phyloP scores from a whole-genome alignment of 1,139 yeast genomes.

The Pichia terricola region DNA sequence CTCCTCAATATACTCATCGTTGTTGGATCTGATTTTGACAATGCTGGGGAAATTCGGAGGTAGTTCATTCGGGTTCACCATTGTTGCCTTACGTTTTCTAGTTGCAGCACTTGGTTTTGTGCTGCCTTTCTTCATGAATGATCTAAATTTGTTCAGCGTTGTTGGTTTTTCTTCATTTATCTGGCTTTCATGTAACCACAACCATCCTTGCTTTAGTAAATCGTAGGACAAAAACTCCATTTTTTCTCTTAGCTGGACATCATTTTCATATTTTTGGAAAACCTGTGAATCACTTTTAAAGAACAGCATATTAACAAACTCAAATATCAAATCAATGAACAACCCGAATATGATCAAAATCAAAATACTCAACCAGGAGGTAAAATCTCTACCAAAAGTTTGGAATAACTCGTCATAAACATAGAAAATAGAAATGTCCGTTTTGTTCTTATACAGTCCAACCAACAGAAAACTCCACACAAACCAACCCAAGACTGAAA shows the following conservation, averaged over 20 bases:
- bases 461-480: constrained; percentile 77
- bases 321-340: constrained; percentile 54
- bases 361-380: constrained; percentile 80
- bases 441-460: constrained; percentile 48
- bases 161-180: constrained; percentile 25
- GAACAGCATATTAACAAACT: constrained; percentile 41
- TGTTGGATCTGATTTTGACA: constrained; percentile 22
- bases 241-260: constrained; percentile 51
- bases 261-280: constrained; percentile 70
- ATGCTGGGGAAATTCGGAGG: constrained; percentile 44
- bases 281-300: constrained; percentile 62
- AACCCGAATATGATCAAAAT: constrained; percentile 48
- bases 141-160: constrained; percentile 21
- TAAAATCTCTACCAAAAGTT: constrained; percentile 66
- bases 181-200: constrained; percentile 38
- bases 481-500: constrained; percentile 87
- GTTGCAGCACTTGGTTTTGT: constrained; percentile 22
- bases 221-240: constrained; percentile 66
- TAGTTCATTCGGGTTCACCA: constrained; percentile 35
- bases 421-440: constrained; percentile 51
- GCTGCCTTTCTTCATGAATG: constrained; percentile 28
- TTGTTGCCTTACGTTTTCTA: constrained; percentile 41
- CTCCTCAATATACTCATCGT: constrained; percentile 36
- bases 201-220: constrained; percentile 80
- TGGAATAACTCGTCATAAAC: constrained; percentile 59